These are phyloP conservation scores for Lactifluus hygrophoroides DNA, from an alignment of 768 basidiomycete species.

Conservation along the genomic window DNA sequence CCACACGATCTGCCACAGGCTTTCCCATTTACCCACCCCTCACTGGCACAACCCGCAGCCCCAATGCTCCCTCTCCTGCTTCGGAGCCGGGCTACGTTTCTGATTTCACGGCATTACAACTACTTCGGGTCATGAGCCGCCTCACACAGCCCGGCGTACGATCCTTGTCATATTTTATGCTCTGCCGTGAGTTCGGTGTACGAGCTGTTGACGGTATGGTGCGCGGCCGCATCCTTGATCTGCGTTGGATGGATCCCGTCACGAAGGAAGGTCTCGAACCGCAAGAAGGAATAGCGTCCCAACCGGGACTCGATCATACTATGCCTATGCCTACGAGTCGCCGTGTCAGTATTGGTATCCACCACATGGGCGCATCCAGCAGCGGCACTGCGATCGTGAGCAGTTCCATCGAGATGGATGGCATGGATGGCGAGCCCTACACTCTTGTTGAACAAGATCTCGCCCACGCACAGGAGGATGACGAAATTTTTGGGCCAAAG, in stretches of 20 bases:
- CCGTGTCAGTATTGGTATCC: slow-evolving; percentile 19
- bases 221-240: slow-evolving; percentile 61
- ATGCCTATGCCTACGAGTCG: slow-evolving; percentile 23
- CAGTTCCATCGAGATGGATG: slow-evolving; percentile 25
- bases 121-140: slow-evolving; percentile 75
- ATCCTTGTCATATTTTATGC: slow-evolving; percentile 69
- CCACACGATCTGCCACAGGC: slow-evolving; percentile 24
- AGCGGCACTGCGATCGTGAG: slow-evolving; percentile 22
- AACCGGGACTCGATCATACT: slow-evolving; percentile 21
- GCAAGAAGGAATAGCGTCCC: slow-evolving; percentile 16
- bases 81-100: slow-evolving; percentile 41
- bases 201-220: slow-evolving; percentile 82
- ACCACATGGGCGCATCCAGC: slow-evolving; percentile 18
- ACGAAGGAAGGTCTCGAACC: slow-evolving; percentile 43
- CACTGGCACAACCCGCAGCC: slow-evolving; percentile 22
- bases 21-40: slow-evolving; percentile 34
- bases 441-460: slow-evolving; percentile 37
- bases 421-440: slow-evolving; percentile 33
- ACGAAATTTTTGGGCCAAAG: slow-evolving; percentile 62
- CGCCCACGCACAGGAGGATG: slow-evolving; percentile 34
- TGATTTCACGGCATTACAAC: slow-evolving; percentile 71
- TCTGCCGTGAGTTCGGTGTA: slow-evolving; percentile 79
- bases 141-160: slow-evolving; percentile 55
- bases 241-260: slow-evolving; percentile 69
- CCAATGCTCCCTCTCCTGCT: slow-evolving; percentile 20